Evolutionary conservation across 768 basidiomycete genomes (phyloP).

Genomic region (Kwoniella bestiolae): DNA sequence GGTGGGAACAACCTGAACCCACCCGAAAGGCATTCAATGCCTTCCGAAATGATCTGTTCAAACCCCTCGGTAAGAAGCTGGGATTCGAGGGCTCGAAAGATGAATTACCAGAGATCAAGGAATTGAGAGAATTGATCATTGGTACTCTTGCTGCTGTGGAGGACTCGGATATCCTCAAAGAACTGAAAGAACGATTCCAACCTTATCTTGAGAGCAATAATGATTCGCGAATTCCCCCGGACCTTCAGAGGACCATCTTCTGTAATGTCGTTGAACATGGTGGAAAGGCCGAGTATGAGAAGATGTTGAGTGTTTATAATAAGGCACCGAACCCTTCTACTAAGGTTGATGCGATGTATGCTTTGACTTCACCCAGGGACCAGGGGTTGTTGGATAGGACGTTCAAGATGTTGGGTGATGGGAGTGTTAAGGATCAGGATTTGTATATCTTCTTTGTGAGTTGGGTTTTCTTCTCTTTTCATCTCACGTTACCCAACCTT

Average conservation of each 20-base stretch:
- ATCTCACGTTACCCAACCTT: no score
- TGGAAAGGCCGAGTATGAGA: conserved; percentile 74
- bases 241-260: conserved; percentile 67
- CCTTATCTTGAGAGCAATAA: conserved; percentile 73
- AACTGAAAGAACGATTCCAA: conserved; percentile 72
- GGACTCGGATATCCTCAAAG: conserved; percentile 66
- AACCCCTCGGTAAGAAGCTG: conserved; percentile 74
- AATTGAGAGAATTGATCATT: conserved; percentile 77
- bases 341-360: conserved; percentile 66
- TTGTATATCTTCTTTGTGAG: conserved; percentile 45
- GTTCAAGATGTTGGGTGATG: conserved; percentile 65
- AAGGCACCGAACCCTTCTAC: conserved; percentile 75
- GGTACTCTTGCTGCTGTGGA: conserved; percentile 46
- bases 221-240: conserved; percentile 76
- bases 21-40: conserved; percentile 61
- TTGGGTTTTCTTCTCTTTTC: no score
- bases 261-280: conserved; percentile 71
- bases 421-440: conserved; percentile 60
- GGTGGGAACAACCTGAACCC: conserved; percentile 78
- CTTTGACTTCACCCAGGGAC: conserved; percentile 69
- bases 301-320: conserved; percentile 69
- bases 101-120: conserved; percentile 71
- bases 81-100: conserved; percentile 73
- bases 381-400: conserved; percentile 66
- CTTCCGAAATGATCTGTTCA: conserved; percentile 60